phyloP scores from a whole-genome alignment of 192 early-diverging fungal genomes.

The Paraglomus occultum region DNA sequence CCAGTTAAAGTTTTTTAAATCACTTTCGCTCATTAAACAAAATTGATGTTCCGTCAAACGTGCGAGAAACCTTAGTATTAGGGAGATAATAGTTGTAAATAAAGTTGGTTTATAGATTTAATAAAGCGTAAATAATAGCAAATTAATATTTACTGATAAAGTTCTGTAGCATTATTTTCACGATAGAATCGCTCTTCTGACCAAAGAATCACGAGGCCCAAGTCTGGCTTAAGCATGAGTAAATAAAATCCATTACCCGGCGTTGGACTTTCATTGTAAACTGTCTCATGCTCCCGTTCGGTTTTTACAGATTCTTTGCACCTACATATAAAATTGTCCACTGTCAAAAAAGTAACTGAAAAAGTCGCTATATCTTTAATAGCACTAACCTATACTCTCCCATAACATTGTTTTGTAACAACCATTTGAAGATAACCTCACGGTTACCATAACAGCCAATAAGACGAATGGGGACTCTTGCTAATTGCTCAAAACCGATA shows the following conservation, averaged over 20 bases:
- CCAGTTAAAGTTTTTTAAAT: too few relatives aligned
- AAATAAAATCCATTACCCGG: conserved; percentile 6
- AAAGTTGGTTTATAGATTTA: too few relatives aligned
- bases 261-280: background rate
- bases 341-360: background rate
- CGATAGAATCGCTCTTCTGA: too few relatives aligned
- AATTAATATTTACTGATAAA: too few relatives aligned
- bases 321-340: background rate
- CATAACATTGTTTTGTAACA: background rate
- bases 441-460: conserved; percentile 22
- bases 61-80: too few relatives aligned
- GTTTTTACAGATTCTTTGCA: background rate
- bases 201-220: background rate
- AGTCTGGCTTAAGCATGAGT: background rate
- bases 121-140: too few relatives aligned
- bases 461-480: background rate
- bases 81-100: too few relatives aligned
- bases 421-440: background rate
- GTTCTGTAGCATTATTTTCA: too few relatives aligned
- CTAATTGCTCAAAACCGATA: background rate
- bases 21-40: too few relatives aligned
- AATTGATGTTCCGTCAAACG: too few relatives aligned
- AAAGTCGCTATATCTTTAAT: background rate
- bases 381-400: background rate
- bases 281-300: background rate